Evolutionary conservation across 2,329 filamentous ascomycete species (phyloP), one percentile per base, ranked within the genome.

Genomic region (Microthyrium microscopicum): DNA sequence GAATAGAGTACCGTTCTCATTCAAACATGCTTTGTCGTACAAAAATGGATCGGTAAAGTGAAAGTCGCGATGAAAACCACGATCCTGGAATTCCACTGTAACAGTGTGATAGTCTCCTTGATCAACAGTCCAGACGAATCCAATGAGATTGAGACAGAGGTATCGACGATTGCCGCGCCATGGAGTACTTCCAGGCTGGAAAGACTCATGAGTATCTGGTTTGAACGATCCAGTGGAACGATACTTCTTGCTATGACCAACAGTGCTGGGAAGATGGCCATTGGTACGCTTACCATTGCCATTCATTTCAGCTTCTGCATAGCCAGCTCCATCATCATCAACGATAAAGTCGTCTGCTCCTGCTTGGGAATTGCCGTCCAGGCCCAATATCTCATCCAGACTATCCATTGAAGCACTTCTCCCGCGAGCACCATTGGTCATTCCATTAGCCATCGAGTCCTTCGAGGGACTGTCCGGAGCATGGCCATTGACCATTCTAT

Each of bases 41-140:
- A 84, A 66, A 50, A 84, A 94, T 1, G 84, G 87, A 51, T 98
- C 89, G 9, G 85, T 95, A 52, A 98, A 95, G 58, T 95, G 89
- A 47, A 94, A 94, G 52, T 95, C 84, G 30, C 87, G 71, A 51
- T 93, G 79, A 38, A 79, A 75, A 44, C 92, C 84, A 38, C 84
- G 78, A 53, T 98, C 91, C 52, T 95, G 94, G 52, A 98, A 98
- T 47, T 95, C 89, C 2, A 95, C 85, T 0, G 85, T 94, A 8
- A 98, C 77, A 2, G 89, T 98, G 51, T 95, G 54, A 37, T 65
- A 78, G 0, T 78, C 80, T 48, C 94, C 85, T 54, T 98, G 89
- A 44, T 93, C 81, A 13, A 98, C 82, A 0, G 87, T 95, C 83
- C 89, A 98, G 6, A 94, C 81, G 48, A 91, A 89, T 1, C 91